Percentiles rank a stretch among this genome's conserved stretches.
Conservation (phyloP, 495 filamentous ascomycete species). For the Hyphodiscus hymeniophilus region DNA sequence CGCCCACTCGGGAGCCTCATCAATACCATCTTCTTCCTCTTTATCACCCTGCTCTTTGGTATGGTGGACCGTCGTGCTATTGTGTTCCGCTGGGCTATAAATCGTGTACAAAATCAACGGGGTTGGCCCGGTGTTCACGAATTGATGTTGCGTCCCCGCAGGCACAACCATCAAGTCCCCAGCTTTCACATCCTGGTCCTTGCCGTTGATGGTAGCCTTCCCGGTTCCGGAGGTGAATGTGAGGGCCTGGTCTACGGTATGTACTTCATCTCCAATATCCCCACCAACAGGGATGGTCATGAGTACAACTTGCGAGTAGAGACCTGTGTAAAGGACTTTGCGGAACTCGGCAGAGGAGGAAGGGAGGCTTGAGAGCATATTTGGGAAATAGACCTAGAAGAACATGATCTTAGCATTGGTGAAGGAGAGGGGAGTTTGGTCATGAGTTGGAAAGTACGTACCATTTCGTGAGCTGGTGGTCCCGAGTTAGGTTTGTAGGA, state of each 20-base stretch:
- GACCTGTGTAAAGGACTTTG: constrained; percentile 52
- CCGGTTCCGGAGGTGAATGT: constrained; percentile 52
- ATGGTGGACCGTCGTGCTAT: constrained; percentile 46
- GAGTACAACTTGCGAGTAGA: constrained; percentile 54
- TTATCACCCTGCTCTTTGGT: constrained; percentile 54
- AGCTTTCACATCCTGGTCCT: constrained; percentile 49
- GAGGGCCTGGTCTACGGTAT: constrained; percentile 54
- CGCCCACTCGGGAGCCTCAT: constrained; percentile 53
- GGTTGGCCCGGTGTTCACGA: constrained; percentile 47
- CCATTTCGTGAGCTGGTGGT: constrained; percentile 49
- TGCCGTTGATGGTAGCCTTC: constrained; percentile 48
- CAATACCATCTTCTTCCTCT: constrained; percentile 51
- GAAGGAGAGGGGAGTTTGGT: too few species aligned
- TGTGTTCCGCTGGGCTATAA: constrained; percentile 56
- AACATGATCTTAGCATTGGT: too few species aligned
- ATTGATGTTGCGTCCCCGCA: constrained; percentile 58
- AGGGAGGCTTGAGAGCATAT: constrained; percentile 42
- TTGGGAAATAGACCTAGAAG: constrained; percentile 36
- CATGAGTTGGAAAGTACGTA: too few species aligned
- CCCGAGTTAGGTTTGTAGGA: constrained; percentile 22
- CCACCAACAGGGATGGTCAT: constrained; percentile 58
- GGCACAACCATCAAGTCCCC: constrained; percentile 57
- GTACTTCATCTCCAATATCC: constrained; percentile 57
- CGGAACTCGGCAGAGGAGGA: constrained; percentile 47
- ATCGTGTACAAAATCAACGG: constrained; percentile 51